These are phyloP conservation scores for Fragaria ananassa DNA, from an alignment of 306 rosid species.

Conservation along the genomic window DNA sequence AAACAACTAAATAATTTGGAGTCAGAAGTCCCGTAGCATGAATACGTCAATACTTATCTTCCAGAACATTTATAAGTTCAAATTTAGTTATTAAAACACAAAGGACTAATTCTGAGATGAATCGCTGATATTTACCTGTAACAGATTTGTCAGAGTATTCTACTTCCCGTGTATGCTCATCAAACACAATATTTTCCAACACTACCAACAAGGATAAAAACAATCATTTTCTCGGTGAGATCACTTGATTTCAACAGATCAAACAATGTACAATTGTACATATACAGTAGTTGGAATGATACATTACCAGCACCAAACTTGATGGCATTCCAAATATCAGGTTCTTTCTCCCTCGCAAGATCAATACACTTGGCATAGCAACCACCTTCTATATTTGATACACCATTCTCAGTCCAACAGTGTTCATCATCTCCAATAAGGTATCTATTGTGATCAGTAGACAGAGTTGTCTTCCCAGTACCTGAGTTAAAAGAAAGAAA, in stretches of 20 bases:
- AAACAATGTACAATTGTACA: neutral
- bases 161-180: constrained; percentile 75
- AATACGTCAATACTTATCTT: neutral
- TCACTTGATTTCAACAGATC: neutral
- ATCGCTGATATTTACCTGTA: constrained; percentile 48
- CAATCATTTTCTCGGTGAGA: too few relatives aligned
- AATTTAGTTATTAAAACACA: neutral
- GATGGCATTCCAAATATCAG: constrained; percentile 59
- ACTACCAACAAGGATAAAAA: constrained; percentile 35
- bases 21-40: neutral
- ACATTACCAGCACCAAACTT: constrained; percentile 54
- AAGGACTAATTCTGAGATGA: neutral
- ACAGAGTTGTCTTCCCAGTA: constrained; percentile 48
- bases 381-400: constrained; percentile 59
- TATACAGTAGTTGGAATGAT: neutral
- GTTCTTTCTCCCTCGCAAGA: constrained; percentile 50
- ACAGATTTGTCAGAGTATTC: constrained; percentile 80
- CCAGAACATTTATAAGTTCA: neutral
- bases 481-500: constrained; percentile 11
- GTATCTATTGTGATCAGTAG: constrained; percentile 50
- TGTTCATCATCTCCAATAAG: constrained; percentile 60
- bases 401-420: constrained; percentile 49
- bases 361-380: constrained; percentile 57
- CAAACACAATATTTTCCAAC: constrained; percentile 85
- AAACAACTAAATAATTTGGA: neutral